Percentiles rank a stretch among this genome's conserved stretches.
Conservation (phyloP, 805 yeast species). For the Debaryomyces prosopidis region DNA sequence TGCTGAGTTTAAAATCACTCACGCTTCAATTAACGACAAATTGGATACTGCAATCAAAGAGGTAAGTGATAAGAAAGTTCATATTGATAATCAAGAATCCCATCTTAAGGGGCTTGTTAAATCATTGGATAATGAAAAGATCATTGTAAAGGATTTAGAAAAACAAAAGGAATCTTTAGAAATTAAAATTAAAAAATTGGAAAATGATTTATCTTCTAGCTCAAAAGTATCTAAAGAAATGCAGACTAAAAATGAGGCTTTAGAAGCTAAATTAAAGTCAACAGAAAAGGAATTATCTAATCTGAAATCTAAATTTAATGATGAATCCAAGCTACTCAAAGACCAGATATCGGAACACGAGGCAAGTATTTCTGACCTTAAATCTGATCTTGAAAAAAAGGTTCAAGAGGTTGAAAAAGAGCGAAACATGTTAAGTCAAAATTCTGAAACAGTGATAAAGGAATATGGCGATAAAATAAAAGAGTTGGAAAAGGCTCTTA, state of each 20-base stretch:
- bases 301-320: constrained; percentile 15
- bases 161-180: background rate
- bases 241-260: background rate
- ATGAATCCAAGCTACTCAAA: constrained; percentile 16
- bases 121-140: background rate
- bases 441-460: constrained; percentile 49
- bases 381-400: constrained; percentile 37
- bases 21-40: background rate
- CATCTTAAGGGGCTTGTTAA: background rate
- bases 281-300: constrained; percentile 11
- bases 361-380: constrained; percentile 25
- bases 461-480: constrained; percentile 50
- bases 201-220: background rate
- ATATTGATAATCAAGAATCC: background rate
- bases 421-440: constrained; percentile 46
- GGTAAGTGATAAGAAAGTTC: background rate
- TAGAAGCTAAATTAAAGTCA: background rate
- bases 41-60: background rate
- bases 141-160: background rate
- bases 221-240: constrained; percentile 2
- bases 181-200: constrained; percentile 2
- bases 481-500: constrained; percentile 37
- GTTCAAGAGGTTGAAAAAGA: constrained; percentile 50
- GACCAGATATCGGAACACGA: constrained; percentile 22
- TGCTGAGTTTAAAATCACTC: background rate